phyloP scores from a whole-genome alignment of 805 yeast genomes.

The Metschnikowia drakensbergensis region DNA sequence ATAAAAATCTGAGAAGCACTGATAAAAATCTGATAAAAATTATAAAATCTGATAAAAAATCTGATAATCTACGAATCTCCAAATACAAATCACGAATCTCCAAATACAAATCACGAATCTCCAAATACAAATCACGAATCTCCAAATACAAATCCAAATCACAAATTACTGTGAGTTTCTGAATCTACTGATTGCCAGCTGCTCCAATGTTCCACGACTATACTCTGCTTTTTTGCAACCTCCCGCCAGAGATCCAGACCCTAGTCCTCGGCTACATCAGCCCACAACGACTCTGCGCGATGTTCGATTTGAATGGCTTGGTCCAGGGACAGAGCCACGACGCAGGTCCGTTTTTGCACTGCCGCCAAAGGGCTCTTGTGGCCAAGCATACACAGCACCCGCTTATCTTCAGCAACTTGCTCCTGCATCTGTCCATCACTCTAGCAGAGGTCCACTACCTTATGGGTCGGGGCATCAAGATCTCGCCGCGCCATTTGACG shows the following conservation, averaged over 20 bases:
- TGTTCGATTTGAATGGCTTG: constrained; percentile 14
- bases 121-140: too few species aligned
- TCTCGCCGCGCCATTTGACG: neutral
- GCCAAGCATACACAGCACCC: constrained; percentile 12
- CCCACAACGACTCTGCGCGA: constrained; percentile 13
- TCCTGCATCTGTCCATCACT: constrained; percentile 9
- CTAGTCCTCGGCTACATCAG: constrained; percentile 14
- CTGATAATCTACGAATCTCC: too few species aligned
- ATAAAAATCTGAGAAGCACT: too few species aligned
- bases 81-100: too few species aligned
- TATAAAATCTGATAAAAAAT: too few species aligned
- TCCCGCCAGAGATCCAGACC: constrained; percentile 19
- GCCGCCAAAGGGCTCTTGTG: constrained; percentile 14
- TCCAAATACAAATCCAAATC: too few species aligned
- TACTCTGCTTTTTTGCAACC: constrained; percentile 12
- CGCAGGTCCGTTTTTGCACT: constrained; percentile 5
- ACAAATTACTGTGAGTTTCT: too few species aligned
- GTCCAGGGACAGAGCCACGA: neutral
- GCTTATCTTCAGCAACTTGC: constrained; percentile 13
- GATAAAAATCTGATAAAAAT: too few species aligned
- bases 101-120: too few species aligned
- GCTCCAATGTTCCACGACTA: neutral
- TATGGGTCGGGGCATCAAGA: constrained; percentile 11
- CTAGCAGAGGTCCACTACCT: constrained; percentile 18
- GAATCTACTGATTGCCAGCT: too few species aligned